Base-by-base conservation (phyloP, 2,329 filamentous ascomycete genomes). In the Blastomyces emzantsi region DNA sequence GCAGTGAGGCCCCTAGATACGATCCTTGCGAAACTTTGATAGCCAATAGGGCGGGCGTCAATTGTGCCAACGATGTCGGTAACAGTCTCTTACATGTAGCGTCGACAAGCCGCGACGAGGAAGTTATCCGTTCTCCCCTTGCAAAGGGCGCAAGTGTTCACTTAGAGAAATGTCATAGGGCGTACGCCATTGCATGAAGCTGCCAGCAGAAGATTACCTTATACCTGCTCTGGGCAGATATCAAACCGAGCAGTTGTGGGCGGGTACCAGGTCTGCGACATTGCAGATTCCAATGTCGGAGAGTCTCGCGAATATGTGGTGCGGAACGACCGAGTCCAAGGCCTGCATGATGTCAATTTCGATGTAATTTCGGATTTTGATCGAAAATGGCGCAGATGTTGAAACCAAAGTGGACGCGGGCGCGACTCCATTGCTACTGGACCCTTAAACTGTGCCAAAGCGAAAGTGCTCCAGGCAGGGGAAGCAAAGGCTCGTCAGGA, bases 11-110 rank as follows among this genome's bases (percentile, higher is more conserved):
- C 13, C 6, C 59, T 47, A 13, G 39, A 66, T 58, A 33, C 55
- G n/a, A 39, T 51, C 22, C 28, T 64, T 33, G 33, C 62, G 3
- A 28, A n/a, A 17, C 25, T 62, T 49, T 63, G 51, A 39, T 66
- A n/a, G 62, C 55, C 4, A 61, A 61, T 28, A 60, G 62, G 9
- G 62, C 55, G 6, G 43, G 61, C 60, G 28, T 64, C 13, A 54
- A 64, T 54, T 45, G 28, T 45, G 19, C 39, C 15, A 22, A 59
- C 6, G n/a, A 25, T 15, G 15, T 9, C 2, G 33, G 17, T 5
- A 11, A 45, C n/a, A 30, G 15, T 6, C 30, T 59, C 19, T 9
- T 47, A 8, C 39, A 59, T 19, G 1, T 45, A 11, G 56, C 39
- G 3, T 13, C 17, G 41, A 13, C 30, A 0, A 7, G 13, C 9